These are phyloP conservation scores for Fonsecaea monophora DNA, from an alignment of 2,329 filamentous ascomycete genomes.

Conservation along the genomic window DNA sequence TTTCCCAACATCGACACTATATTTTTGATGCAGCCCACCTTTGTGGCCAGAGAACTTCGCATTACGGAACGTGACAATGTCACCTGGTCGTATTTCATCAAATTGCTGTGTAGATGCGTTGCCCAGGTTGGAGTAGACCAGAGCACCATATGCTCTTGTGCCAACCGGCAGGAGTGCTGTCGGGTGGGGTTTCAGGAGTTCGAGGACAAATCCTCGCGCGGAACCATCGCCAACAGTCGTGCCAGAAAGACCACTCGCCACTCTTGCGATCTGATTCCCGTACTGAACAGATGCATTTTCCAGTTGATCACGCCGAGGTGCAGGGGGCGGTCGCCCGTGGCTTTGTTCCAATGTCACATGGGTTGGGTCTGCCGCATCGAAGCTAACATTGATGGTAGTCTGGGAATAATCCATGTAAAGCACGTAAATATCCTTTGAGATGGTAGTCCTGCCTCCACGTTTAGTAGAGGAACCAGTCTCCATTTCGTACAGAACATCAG, in stretches of 20 bases:
- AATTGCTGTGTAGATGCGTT: constrained; percentile 89
- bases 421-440: constrained; percentile 84
- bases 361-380: constrained; percentile 74
- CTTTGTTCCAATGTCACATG: constrained; percentile 81
- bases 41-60: constrained; percentile 94
- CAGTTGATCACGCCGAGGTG: constrained; percentile 88
- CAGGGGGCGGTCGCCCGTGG: constrained; percentile 81
- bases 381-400: constrained; percentile 81
- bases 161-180: constrained; percentile 83
- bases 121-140: constrained; percentile 93
- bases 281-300: constrained; percentile 83
- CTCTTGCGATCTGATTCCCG: constrained; percentile 73
- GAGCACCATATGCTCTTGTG: constrained; percentile 85
- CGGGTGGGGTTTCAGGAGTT: constrained; percentile 75
- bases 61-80: constrained; percentile 91
- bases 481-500: constrained; percentile 81
- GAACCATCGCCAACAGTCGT: constrained; percentile 80
- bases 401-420: constrained; percentile 96
- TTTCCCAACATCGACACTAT: constrained; percentile 84
- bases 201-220: constrained; percentile 75
- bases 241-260: constrained; percentile 77
- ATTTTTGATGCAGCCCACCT: constrained; percentile 94
- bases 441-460: constrained; percentile 71
- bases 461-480: constrained; percentile 76
- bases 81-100: constrained; percentile 91